Evolutionary conservation across 2,329 filamentous ascomycete genomes (phyloP), one percentile per base, ranked within the genome.

Genomic region (Sporothrix mexicana): DNA sequence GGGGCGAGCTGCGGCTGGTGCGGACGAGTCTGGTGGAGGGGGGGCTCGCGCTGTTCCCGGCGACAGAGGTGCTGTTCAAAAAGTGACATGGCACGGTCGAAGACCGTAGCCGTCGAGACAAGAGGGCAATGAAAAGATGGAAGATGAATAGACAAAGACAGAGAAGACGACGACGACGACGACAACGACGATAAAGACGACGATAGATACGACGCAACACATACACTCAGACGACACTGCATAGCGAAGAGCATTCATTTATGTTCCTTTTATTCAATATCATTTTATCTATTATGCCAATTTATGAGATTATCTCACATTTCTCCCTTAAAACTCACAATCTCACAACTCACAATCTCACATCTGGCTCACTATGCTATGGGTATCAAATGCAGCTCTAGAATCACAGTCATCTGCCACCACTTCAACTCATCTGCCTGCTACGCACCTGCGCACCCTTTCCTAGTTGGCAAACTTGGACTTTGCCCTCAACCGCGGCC

Each of bases 11-110:
- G 51, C 72, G 74, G 36, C 67, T 76, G 69, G 75, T 77, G 70
- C 73, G 76, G 6, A 77, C 74, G 43, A 75, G 73, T 43, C 49
- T 76, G 41, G 47, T 77, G 8, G 75, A 76, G 41, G 72, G 73
- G 10, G 75, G 75, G 2, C 69, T 76, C 1, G 7, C 12, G 15
- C 66, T 74, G 43, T 76, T 76, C 55, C 74, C 73, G 2, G 74
- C 74, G 30, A 76, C 75, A 2, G 51, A 76, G 30, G 70, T 75
- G 15, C 23, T 47, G 43, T 76, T 76, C 20, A 68, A 57, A 23
- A 69, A 30, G 23, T 72, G 55, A 70, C 51, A 17, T 36, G n/a
- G 17, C 49, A 20, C 20, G 30, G 30, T 36, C 30, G 8, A 25
- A 15, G 41, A 9, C n/a, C 10, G 12, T 12, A 15, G 20, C n/a